Conservation (phyloP, 1,284 basidiomycete genomes). For the Rhodotorula sp. region DNA sequence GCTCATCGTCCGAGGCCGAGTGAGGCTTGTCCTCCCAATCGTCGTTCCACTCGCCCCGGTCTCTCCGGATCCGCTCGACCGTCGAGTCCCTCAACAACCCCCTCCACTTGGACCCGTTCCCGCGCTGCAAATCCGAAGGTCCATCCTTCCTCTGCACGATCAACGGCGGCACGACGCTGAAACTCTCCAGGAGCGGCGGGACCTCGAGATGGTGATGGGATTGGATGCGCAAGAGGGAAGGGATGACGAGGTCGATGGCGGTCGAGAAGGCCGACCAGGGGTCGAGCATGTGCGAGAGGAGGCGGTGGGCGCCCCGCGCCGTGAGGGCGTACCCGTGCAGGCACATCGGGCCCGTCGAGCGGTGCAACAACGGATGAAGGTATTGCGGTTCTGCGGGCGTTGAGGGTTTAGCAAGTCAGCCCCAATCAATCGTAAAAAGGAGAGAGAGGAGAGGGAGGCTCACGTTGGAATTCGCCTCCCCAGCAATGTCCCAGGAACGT, state of each 20-base stretch:
- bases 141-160: slow-evolving; percentile 47
- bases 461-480: slow-evolving; percentile 42
- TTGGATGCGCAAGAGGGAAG: slow-evolving; percentile 58
- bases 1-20: slow-evolving; percentile 7
- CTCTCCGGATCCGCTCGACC: slow-evolving; percentile 44
- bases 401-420: background rate
- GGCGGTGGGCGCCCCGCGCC: slow-evolving; percentile 29
- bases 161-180: slow-evolving; percentile 46
- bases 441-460: background rate
- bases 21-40: slow-evolving; percentile 28
- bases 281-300: slow-evolving; percentile 37
- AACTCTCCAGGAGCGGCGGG: slow-evolving; percentile 37
- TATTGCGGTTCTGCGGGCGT: slow-evolving; percentile 58
- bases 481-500: slow-evolving; percentile 45
- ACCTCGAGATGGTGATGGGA: slow-evolving; percentile 43
- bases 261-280: slow-evolving; percentile 45
- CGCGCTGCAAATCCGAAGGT: slow-evolving; percentile 46
- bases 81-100: slow-evolving; percentile 47
- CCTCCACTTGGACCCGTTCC: slow-evolving; percentile 45
- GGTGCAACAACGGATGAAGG: slow-evolving; percentile 69
- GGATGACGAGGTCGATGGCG: slow-evolving; percentile 54
- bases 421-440: too few relatives aligned
- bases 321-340: slow-evolving; percentile 46
- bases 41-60: slow-evolving; percentile 32
- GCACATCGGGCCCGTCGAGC: slow-evolving; percentile 43